Base-by-base conservation (phyloP, 2,329 filamentous ascomycete species). In the Dothideomycetidae sp. region DNA sequence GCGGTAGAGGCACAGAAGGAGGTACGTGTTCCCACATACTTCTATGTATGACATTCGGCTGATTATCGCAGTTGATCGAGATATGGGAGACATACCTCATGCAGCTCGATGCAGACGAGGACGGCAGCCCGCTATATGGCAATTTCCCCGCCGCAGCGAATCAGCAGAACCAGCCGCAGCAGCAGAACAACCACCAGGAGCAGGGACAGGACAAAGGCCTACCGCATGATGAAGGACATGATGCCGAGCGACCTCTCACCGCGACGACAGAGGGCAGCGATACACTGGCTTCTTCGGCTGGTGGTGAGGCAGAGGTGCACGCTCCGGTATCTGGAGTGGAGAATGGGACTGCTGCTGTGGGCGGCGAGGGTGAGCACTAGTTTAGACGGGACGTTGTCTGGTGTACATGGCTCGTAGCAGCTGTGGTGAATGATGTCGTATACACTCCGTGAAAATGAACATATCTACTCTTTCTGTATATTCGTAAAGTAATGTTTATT, bases 71-170 rank as follows among this genome's bases (percentile, higher is more conserved):
- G 73, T 62, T 78, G 44, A 78, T 78, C 52, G 90, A 98, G 61
- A 78, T 96, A 44, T 98, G 90, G 90, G 90, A 98, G 62, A 96
- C 90, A 0, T 98, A 93, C 65, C 68, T 98, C 36, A 78, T 96
- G 70, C 90, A 94, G 57, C 68, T 98, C 30, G 90, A 98, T 55
- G 81, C 84, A 5, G 88, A 93, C 50, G 88, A 96, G 42, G 84
- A 93, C 46, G 83, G 66, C 4, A 15, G 36, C 19, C 10, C 30
- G 60, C 29, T 17, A 9, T 38, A 32, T 19, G 29, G 28, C 2
- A 29, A 29, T 16, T 5, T 38, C 19, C 21, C 36, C 10, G 17
- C 26, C 21, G 21, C 21, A n/a, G 21, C 21, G 7, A 26, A 7
- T 26, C 21, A 26, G n/a, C 21, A 26, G 21, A 7, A 26, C 7